phyloP scores from a whole-genome alignment of 1,284 basidiomycete species.

The Boletus hoseneyae region DNA sequence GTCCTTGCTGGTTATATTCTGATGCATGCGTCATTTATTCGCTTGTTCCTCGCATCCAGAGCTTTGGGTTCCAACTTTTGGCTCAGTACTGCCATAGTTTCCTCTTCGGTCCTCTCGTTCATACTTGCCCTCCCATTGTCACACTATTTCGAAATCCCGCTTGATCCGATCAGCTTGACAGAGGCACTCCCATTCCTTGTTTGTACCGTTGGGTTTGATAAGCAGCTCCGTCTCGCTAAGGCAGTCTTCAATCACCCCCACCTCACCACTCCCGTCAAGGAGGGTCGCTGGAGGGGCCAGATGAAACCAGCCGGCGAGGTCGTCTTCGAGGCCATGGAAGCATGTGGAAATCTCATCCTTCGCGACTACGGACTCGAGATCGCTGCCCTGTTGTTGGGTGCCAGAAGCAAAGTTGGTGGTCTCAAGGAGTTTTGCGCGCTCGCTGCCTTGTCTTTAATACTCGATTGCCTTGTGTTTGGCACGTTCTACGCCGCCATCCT shows the following conservation, averaged over 20 bases:
- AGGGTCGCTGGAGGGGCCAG: slow-evolving; percentile 41
- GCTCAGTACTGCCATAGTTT: slow-evolving; percentile 82
- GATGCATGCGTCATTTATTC: slow-evolving; percentile 95
- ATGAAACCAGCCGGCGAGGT: slow-evolving; percentile 82
- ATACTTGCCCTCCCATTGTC: slow-evolving; percentile 85
- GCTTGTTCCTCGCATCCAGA: slow-evolving; percentile 83
- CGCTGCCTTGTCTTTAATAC: slow-evolving; percentile 79
- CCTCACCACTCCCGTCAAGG: slow-evolving; percentile 51
- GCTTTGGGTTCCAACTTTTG: slow-evolving; percentile 88
- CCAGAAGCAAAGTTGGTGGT: slow-evolving; percentile 85
- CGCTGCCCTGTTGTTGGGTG: slow-evolving; percentile 84
- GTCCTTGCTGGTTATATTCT: slow-evolving; percentile 94
- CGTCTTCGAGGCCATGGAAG: slow-evolving; percentile 79
- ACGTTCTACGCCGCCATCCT: slow-evolving; percentile 90
- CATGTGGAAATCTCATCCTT: slow-evolving; percentile 80
- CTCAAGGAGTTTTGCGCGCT: slow-evolving; percentile 94
- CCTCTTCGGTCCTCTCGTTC: slow-evolving; percentile 85
- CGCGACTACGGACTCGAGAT: slow-evolving; percentile 94
- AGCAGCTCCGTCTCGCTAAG: slow-evolving; percentile 88
- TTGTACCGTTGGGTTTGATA: slow-evolving; percentile 97
- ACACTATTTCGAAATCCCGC: slow-evolving; percentile 78
- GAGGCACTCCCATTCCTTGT: slow-evolving; percentile 98
- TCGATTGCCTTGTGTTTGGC: slow-evolving; percentile 88
- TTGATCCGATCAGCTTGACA: slow-evolving; percentile 90
- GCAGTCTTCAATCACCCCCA: slow-evolving; percentile 90